A percentile compares a stretch with the other conserved stretches of the same genome.
phyloP scores from a whole-genome alignment of 495 filamentous ascomycete genomes.

The Coniosporium apollinis region DNA sequence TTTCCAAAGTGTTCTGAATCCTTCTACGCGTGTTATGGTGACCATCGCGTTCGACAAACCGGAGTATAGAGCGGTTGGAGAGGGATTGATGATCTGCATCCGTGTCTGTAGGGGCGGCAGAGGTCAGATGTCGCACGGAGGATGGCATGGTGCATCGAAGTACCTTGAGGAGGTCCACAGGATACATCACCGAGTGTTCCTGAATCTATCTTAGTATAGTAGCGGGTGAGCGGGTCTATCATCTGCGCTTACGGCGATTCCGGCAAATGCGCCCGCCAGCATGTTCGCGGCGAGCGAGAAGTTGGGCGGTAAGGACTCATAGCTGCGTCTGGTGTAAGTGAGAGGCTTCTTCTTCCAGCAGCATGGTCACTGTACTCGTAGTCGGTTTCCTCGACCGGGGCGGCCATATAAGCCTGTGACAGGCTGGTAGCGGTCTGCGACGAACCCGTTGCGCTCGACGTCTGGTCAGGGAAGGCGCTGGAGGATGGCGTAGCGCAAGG shows the following conservation, averaged over 20 bases:
- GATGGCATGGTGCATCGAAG: too few relatives aligned
- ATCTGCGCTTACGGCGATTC: slow-evolving; percentile 75
- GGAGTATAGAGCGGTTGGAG: slow-evolving; percentile 69
- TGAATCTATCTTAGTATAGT: slow-evolving; percentile 19
- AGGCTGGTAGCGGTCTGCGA: too few relatives aligned
- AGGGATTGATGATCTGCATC: slow-evolving; percentile 90
- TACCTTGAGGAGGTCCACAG: slow-evolving; percentile 95
- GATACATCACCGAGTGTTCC: slow-evolving; percentile 96
- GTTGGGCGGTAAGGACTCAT: slow-evolving; percentile 55
- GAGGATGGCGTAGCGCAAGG: too few relatives aligned
- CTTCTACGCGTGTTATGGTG: slow-evolving; percentile 79
- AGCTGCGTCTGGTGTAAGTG: too few relatives aligned
- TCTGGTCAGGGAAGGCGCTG: too few relatives aligned
- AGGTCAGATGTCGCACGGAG: slow-evolving; percentile 7
- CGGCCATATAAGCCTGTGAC: slow-evolving; percentile 18
- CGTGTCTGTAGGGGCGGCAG: slow-evolving; percentile 49
- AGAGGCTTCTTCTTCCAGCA: too few relatives aligned
- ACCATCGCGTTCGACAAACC: slow-evolving; percentile 84
- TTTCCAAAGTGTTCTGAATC: slow-evolving; percentile 81
- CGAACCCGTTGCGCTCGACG: too few relatives aligned
- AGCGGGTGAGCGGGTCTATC: slow-evolving; percentile 2
- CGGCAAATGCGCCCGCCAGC: slow-evolving; percentile 88
- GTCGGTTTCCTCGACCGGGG: slow-evolving; percentile 19
- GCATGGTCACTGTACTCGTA: slow-evolving; percentile 18
- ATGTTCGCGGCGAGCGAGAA: slow-evolving; percentile 60